Base-by-base conservation (phyloP, 1,139 yeast species). In the Kodamaea plutei region DNA sequence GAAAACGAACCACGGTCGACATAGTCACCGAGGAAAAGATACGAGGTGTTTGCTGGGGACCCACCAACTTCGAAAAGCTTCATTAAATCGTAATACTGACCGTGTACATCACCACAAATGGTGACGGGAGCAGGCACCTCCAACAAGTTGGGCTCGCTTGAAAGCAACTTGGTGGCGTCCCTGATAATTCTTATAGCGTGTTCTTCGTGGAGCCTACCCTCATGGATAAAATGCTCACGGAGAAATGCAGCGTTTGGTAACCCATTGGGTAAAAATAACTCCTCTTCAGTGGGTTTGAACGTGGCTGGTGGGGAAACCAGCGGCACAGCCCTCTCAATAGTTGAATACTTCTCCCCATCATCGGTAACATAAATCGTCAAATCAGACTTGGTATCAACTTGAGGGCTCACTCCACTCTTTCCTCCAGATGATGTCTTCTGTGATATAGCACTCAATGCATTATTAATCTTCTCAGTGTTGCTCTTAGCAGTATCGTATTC, bases 21-120 rank as follows among this genome's bases (percentile, higher is more conserved):
- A 51, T 91, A 91, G 58, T 91, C 98, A 11, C 98, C 98, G 39
- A 91, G 61, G 48, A 91, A 91, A 37, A 91, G 64, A 54, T 88
- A 91, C 9, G 84, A 73, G 1, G 95, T 83, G 20, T 54, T 62
- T 10, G 68, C 69, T 3, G 97, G 96, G 51, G 82, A 81, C 2
- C 97, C 98, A 22, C 96, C 96, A 15, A 89, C 95, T 53, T 91
- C 97, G 54, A 91, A 87, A 30, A 91, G 61, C 57, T 89, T 89
- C 77, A 89, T 73, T 45, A 91, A 68, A 57, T 91, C 98, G 52
- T 76, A 91, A 57, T 77, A 87, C 56, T 91, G 98, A 6, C 98
- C 98, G 56, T 91, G 98, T 17, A 91, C 73, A 56, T 91, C 98
- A 33, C 98, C 97, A 62, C 97, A 89, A 2, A 91, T 88, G 1